These are phyloP conservation scores for Talaromyces rugulosus DNA, from an alignment of 2,329 filamentous ascomycete species.

Conservation along the genomic window DNA sequence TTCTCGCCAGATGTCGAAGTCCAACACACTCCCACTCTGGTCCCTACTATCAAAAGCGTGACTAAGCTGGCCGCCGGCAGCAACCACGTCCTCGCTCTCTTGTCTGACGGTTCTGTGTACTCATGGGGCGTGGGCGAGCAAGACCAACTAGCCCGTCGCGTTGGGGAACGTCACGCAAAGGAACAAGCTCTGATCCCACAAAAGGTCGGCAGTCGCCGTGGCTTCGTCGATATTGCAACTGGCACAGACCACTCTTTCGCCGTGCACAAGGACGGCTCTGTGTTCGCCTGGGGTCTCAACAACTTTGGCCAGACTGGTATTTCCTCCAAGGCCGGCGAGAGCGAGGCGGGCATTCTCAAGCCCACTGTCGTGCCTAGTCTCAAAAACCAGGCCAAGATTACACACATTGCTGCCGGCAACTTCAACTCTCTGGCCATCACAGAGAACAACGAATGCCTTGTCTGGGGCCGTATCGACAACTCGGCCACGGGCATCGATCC, in stretches of 20 bases:
- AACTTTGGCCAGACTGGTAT: slow-evolving; percentile 75
- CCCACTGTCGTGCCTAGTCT: slow-evolving; percentile 63
- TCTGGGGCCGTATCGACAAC: slow-evolving; percentile 55
- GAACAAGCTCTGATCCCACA: slow-evolving; percentile 48
- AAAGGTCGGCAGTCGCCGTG: slow-evolving; percentile 50
- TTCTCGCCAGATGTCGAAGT: slow-evolving; percentile 43
- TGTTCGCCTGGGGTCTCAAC: slow-evolving; percentile 78
- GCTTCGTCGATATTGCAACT: slow-evolving; percentile 56
- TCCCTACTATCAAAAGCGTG: slow-evolving; percentile 47
- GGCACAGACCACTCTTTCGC: slow-evolving; percentile 77
- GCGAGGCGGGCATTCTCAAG: slow-evolving; percentile 62
- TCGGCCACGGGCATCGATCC: slow-evolving; percentile 53
- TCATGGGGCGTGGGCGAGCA: slow-evolving; percentile 61
- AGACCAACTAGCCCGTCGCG: slow-evolving; percentile 59
- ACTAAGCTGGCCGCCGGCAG: slow-evolving; percentile 46
- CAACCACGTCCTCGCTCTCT: slow-evolving; percentile 51
- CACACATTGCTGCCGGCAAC: slow-evolving; percentile 61
- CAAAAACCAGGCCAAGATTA: slow-evolving; percentile 53
- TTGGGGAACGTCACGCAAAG: slow-evolving; percentile 49
- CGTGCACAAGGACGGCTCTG: slow-evolving; percentile 59
- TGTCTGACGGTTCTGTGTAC: slow-evolving; percentile 52
- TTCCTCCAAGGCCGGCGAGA: slow-evolving; percentile 55
- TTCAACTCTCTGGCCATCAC: slow-evolving; percentile 65
- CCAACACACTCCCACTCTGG: slow-evolving; percentile 36
- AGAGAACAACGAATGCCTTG: slow-evolving; percentile 47